Conservation (phyloP, 495 filamentous ascomycete species). For the Pseudomonodictys pantanalensis region DNA sequence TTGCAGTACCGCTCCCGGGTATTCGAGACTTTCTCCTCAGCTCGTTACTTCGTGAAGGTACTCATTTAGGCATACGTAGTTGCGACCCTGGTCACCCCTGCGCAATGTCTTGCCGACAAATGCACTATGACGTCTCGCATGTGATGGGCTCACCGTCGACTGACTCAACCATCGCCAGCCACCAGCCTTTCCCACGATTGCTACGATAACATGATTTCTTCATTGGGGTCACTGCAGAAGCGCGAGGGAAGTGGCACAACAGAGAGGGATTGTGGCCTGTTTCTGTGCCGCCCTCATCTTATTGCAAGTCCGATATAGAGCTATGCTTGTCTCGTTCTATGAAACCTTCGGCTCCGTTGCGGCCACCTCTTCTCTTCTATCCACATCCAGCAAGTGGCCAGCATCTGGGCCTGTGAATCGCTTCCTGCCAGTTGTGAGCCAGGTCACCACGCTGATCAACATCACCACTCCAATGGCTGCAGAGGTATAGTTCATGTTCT, state of each 20-base stretch:
- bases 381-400: constrained; percentile 18
- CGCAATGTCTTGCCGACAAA: background rate
- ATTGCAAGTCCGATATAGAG: background rate
- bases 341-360: constrained; percentile 17
- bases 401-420: constrained; percentile 51
- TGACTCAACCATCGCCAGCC: background rate
- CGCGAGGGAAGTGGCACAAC: too few relatives aligned
- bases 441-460: constrained; percentile 52
- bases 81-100: background rate
- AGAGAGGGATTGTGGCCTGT: too few relatives aligned
- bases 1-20: too few relatives aligned
- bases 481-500: constrained; percentile 60
- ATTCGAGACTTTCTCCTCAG: too few relatives aligned
- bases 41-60: too few relatives aligned
- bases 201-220: too few relatives aligned
- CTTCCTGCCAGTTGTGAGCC: constrained; percentile 52
- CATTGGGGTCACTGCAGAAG: too few relatives aligned
- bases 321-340: background rate
- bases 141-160: background rate
- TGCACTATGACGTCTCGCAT: background rate
- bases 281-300: constrained; percentile 20
- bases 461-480: constrained; percentile 56
- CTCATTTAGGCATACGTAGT: background rate
- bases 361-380: constrained; percentile 20
- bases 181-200: too few relatives aligned